Percentiles rank a stretch among this genome's conserved stretches.
Evolutionary conservation across 2,329 filamentous ascomycete species (phyloP).

Genomic region (Neurospora sp.): DNA sequence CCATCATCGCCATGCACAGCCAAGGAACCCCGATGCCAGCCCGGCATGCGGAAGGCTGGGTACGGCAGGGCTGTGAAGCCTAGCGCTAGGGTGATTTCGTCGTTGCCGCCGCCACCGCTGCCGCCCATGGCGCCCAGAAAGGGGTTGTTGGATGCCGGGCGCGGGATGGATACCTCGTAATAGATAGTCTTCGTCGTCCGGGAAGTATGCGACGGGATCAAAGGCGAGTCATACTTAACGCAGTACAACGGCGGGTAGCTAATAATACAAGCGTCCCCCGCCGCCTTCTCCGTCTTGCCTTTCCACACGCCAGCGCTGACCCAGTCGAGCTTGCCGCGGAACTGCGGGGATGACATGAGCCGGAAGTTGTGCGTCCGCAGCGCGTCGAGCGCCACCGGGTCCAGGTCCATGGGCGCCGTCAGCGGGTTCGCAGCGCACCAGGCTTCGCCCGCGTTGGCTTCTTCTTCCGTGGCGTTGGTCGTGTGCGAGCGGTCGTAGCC

Average conservation of each 20-base stretch:
- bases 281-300: conserved; percentile 28
- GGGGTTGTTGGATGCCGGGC: conserved; percentile 25
- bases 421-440: conserved; percentile 58
- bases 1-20: conserved; percentile 77
- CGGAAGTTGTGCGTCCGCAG: conserved; percentile 42
- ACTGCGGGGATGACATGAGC: conserved; percentile 38
- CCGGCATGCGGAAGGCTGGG: conserved; percentile 66
- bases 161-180: conserved; percentile 55
- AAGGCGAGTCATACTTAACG: conserved; percentile 46
- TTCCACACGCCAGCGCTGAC: conserved; percentile 42
- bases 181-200: conserved; percentile 45
- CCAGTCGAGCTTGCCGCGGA: conserved; percentile 36
- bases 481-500: conserved; percentile 55
- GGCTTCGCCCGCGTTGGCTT: conserved; percentile 52
- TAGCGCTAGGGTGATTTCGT: conserved; percentile 46
- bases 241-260: conserved; percentile 62
- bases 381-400: conserved; percentile 34
- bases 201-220: conserved; percentile 25
- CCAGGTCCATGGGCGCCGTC: conserved; percentile 39
- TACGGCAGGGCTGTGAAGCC: conserved; percentile 68
- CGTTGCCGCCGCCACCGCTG: not conserved
- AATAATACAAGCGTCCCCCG: conserved; percentile 52
- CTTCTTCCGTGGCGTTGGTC: conserved; percentile 56
- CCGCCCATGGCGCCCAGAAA: conserved; percentile 5
- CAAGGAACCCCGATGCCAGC: conserved; percentile 68